Percentiles rank a stretch among this genome's conserved stretches.
Conservation (phyloP, 2,329 filamentous ascomycete genomes). For the Boeremia lycopersici region DNA sequence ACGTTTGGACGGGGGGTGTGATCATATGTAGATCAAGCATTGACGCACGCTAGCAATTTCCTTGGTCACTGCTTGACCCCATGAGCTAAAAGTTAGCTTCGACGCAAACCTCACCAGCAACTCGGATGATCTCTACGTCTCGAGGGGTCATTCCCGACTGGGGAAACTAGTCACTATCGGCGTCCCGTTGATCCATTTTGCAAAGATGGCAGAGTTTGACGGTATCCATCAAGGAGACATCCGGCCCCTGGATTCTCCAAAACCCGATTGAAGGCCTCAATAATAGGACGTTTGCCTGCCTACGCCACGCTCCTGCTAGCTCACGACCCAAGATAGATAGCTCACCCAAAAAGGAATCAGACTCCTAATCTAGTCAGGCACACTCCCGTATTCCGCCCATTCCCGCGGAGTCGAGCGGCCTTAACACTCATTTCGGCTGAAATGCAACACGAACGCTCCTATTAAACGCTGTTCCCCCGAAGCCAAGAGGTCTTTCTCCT, state of each 20-base stretch:
- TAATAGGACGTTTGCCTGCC: conserved; percentile 27
- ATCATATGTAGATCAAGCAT: conserved; percentile 21
- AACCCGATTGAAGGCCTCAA: conserved; percentile 19
- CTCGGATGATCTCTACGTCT: conserved; percentile 15
- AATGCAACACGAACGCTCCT: conserved; percentile 24
- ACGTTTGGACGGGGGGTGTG: not conserved
- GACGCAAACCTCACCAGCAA: conserved; percentile 24
- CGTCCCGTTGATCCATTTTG: conserved; percentile 20
- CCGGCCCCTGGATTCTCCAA: conserved; percentile 23
- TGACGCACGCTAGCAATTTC: conserved; percentile 27
- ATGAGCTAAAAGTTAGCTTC: conserved; percentile 22
- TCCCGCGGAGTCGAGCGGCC: conserved; percentile 14
- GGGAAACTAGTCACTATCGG: conserved; percentile 9
- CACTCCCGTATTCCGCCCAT: conserved; percentile 25
- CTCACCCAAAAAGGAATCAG: conserved; percentile 24
- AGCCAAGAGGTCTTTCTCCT: conserved; percentile 26
- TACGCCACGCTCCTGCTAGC: conserved; percentile 16
- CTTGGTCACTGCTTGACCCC: conserved; percentile 24
- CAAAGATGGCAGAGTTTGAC: conserved; percentile 27
- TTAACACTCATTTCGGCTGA: conserved; percentile 19
- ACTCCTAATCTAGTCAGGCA: conserved; percentile 28
- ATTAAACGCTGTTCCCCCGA: conserved; percentile 23
- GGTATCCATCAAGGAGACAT: conserved; percentile 21
- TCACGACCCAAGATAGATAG: conserved; percentile 28
- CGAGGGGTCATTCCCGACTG: conserved; percentile 15